These are phyloP conservation scores for Colletotrichum sp. DNA, from an alignment of 2,329 filamentous ascomycete genomes.

Conservation along the genomic window DNA sequence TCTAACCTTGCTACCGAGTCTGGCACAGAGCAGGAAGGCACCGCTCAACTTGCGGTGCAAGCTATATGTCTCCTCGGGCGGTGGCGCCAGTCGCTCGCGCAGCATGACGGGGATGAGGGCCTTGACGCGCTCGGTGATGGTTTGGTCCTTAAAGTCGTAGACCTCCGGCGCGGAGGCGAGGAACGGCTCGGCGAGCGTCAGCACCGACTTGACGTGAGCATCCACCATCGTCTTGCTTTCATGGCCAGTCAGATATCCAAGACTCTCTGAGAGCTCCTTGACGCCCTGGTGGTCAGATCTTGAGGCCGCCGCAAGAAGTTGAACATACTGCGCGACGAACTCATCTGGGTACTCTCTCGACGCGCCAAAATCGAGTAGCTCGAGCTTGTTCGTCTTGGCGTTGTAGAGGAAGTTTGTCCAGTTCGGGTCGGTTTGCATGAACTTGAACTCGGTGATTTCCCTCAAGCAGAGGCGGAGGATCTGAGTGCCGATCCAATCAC, in stretches of 20 bases:
- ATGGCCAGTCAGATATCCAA: slow-evolving; percentile 92
- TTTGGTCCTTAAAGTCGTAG: slow-evolving; percentile 94
- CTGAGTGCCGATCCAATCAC: slow-evolving; percentile 95
- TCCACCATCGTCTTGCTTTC: slow-evolving; percentile 88
- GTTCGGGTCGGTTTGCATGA: slow-evolving; percentile 99
- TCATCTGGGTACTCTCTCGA: slow-evolving; percentile 81
- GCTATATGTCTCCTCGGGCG: slow-evolving; percentile 97
- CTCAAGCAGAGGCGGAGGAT: slow-evolving; percentile 90
- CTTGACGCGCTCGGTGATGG: slow-evolving; percentile 93
- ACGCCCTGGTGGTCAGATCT: slow-evolving; percentile 69
- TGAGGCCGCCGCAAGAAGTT: slow-evolving; percentile 80
- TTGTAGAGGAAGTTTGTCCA: slow-evolving; percentile 99
- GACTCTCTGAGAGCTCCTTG: slow-evolving; percentile 70
- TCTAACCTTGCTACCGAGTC: slow-evolving; percentile 79
- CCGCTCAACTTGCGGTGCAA: slow-evolving; percentile 94
- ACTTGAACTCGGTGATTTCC: slow-evolving; percentile 92
- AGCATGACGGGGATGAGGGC: slow-evolving; percentile 92
- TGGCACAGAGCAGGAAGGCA: slow-evolving; percentile 90
- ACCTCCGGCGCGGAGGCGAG: slow-evolving; percentile 74
- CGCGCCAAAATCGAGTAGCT: slow-evolving; percentile 95
- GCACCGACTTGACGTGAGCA: slow-evolving; percentile 85
- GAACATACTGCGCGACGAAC: slow-evolving; percentile 83
- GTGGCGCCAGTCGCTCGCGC: slow-evolving; percentile 83
- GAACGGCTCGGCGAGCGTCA: slow-evolving; percentile 94
- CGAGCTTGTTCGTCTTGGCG: slow-evolving; percentile 70